Conservation (phyloP, 108 stramenopile species). For the Pelagomonas calceolata region DNA sequence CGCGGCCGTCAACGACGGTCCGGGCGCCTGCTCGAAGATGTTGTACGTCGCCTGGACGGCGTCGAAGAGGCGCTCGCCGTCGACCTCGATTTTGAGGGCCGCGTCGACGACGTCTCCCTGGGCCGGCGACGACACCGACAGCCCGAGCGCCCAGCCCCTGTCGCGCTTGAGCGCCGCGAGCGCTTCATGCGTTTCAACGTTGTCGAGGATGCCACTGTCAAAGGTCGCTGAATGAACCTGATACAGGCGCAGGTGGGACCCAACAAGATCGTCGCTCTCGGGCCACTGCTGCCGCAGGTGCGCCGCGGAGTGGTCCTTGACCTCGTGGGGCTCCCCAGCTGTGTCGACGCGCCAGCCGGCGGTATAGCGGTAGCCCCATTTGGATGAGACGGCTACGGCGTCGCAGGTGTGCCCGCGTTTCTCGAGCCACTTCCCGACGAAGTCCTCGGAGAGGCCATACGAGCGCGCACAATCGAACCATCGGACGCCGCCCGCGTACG, state of each 20-base stretch:
- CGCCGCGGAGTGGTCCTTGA: conserved; percentile 64
- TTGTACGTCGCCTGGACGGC: conserved; percentile 72
- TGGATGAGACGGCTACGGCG: conserved; percentile 47
- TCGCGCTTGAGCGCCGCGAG: conserved; percentile 38
- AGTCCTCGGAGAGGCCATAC: conserved; percentile 60
- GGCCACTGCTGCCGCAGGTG: conserved; percentile 45
- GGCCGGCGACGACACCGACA: conserved; percentile 51
- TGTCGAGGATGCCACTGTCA: conserved; percentile 53
- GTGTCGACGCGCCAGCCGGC: neutral
- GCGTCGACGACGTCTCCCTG: conserved; percentile 48
- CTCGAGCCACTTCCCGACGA: conserved; percentile 59
- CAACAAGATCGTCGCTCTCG: conserved; percentile 43
- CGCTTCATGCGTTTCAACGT: conserved; percentile 43
- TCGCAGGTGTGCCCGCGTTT: conserved; percentile 28
- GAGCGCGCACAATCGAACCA: conserved; percentile 66
- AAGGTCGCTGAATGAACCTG: conserved; percentile 71
- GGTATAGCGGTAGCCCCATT: conserved; percentile 52
- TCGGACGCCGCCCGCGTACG: conserved; percentile 30
- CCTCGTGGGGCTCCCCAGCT: conserved; percentile 53
- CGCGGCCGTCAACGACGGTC: conserved; percentile 39
- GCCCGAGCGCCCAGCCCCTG: conserved; percentile 56
- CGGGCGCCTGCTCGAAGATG: conserved; percentile 53
- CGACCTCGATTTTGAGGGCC: conserved; percentile 32
- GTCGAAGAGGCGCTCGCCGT: conserved; percentile 42
- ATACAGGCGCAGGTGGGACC: conserved; percentile 54